Base-by-base conservation (phyloP, 768 basidiomycete genomes). In the Mrakia blollopis region DNA sequence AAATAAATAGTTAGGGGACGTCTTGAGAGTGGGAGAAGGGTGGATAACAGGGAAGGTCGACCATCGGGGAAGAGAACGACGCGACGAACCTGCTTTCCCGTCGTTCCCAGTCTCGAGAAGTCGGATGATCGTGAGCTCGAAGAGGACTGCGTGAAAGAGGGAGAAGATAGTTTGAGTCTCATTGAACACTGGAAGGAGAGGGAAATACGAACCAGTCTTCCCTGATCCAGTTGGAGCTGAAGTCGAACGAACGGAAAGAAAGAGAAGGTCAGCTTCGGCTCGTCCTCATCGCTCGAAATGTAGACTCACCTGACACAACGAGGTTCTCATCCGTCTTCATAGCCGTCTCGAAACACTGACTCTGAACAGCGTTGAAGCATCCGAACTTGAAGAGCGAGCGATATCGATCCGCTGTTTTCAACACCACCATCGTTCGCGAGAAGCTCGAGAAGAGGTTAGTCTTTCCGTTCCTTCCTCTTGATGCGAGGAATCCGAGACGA, bases 151-250 rank as follows among this genome's bases (percentile, higher is more conserved):
- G 39, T 13, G n/a, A 1, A 18, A 35, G 44, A 13, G 23, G 44
- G 5, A 21, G 5, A n/a, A 1, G 11, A 28, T 23, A n/a, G 44
- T 0, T 30, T 4, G 52, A 32, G 23, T 30, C 25, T 44, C 9
- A 13, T 2, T 25, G 41, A 10, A 9, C 32, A 14, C 52, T 28
- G 44, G 32, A 14, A n/a, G 7, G 10, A 52, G 25, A 28, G 14
- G 10, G 9, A 16, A 8, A 47, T 28, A 23, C 71, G 47, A 21
- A 72, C 91, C 93, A 0, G 97, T 99, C 84, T 98, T 98, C 39
- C 97, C 97, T 71, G 93, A 92, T 39, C 95, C 94, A 21, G 97
- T 98, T 0, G 97, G 97, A 3, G 96, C 95, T 79, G 25, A 28
- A 57, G 57, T 28, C 6, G 28, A n/a, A 57, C 6, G 28, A n/a